Conservation (phyloP, 805 yeast genomes). For the Candida corydali region DNA sequence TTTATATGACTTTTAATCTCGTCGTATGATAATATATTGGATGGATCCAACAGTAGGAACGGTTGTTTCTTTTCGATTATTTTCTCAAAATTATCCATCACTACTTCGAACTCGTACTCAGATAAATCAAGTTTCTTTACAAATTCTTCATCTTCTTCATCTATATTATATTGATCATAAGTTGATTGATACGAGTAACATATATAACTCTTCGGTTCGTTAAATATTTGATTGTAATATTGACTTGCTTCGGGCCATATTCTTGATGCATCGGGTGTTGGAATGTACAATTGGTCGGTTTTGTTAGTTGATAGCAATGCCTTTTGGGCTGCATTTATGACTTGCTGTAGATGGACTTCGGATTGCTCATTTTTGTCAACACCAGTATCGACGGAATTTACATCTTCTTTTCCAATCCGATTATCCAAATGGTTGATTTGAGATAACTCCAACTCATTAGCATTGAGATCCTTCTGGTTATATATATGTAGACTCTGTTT, state of each 20-base stretch:
- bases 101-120: constrained; percentile 82
- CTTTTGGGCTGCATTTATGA: constrained; percentile 73
- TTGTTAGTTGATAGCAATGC: constrained; percentile 37
- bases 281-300: constrained; percentile 60
- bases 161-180: constrained; percentile 85
- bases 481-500: constrained; percentile 80
- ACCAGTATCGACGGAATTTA: constrained; percentile 91
- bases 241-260: constrained; percentile 74
- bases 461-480: constrained; percentile 76
- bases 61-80: constrained; percentile 82
- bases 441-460: constrained; percentile 43
- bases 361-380: constrained; percentile 97
- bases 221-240: constrained; percentile 64
- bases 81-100: constrained; percentile 70
- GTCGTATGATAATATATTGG: constrained; percentile 62
- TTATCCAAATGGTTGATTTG: constrained; percentile 38
- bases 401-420: constrained; percentile 63
- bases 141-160: constrained; percentile 79
- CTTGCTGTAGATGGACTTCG: constrained; percentile 92
- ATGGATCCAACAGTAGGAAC: constrained; percentile 79
- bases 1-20: constrained; percentile 58
- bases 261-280: constrained; percentile 92
- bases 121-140: constrained; percentile 37
- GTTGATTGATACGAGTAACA: constrained; percentile 94
- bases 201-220: constrained; percentile 74